These are phyloP conservation scores for Marasmius fiardii DNA, from an alignment of 1,284 basidiomycete species.

Conservation along the genomic window DNA sequence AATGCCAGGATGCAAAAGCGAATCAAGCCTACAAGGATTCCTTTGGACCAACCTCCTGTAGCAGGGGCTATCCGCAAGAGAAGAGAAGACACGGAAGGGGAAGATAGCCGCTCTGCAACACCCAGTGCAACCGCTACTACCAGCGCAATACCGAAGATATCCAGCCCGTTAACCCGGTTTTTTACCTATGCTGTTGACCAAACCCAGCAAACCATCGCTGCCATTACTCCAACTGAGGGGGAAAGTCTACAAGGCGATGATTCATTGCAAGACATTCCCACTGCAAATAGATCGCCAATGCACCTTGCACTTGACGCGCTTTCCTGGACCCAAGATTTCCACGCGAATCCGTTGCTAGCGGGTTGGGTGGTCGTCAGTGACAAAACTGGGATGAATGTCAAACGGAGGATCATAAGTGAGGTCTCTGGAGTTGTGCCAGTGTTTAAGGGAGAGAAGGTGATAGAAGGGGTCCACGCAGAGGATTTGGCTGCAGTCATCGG, in stretches of 20 bases:
- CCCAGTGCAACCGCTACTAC: conserved; percentile 13
- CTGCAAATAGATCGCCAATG: conserved; percentile 63
- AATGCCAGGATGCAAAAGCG: conserved; percentile 82
- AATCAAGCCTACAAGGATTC: conserved; percentile 81
- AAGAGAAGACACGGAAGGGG: conserved; percentile 62
- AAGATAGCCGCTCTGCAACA: conserved; percentile 23
- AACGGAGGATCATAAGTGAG: conserved; percentile 72
- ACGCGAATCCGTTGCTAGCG: conserved; percentile 57
- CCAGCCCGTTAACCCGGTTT: conserved; percentile 69
- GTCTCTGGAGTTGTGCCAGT: conserved; percentile 84
- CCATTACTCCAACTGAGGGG: conserved; percentile 47
- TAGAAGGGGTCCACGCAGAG: conserved; percentile 93
- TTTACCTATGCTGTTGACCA: conserved; percentile 76
- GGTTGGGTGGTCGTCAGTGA: conserved; percentile 85
- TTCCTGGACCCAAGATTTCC: conserved; percentile 74
- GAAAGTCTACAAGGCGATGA: conserved; percentile 29
- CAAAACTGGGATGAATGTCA: conserved; percentile 71
- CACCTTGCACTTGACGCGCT: conserved; percentile 79
- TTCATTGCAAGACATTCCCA: conserved; percentile 33
- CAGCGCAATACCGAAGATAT: conserved; percentile 56
- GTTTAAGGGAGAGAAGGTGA: conserved; percentile 87
- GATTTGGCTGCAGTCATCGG: conserved; percentile 78
- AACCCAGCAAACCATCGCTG: conserved; percentile 71
- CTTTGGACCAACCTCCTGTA: conserved; percentile 89
- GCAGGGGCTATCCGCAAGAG: conserved; percentile 68